Percentiles rank a stretch among this genome's conserved stretches.
Evolutionary conservation across 805 yeast species (phyloP).

Genomic region (Candida pseudofarinosa): DNA sequence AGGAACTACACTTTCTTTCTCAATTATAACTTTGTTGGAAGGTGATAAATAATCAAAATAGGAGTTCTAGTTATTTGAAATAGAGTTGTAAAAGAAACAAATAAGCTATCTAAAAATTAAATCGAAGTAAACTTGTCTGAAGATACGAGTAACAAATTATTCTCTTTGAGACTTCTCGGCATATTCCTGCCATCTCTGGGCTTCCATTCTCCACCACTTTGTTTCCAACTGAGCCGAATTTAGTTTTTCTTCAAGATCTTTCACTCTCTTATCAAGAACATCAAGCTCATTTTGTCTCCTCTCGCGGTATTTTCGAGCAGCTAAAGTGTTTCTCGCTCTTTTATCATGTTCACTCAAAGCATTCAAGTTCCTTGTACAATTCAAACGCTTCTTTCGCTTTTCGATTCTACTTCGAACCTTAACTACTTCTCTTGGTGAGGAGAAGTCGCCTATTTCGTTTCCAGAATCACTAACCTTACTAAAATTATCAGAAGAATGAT

Average conservation of each 20-base stretch:
- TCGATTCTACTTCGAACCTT: constrained; percentile 4
- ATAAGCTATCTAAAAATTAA: too few species aligned
- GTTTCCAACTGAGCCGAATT: constrained; percentile 5
- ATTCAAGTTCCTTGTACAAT: neutral
- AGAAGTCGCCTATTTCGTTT: neutral
- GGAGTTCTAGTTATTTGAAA: too few species aligned
- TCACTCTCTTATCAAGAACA: constrained; percentile 5
- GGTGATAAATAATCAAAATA: too few species aligned
- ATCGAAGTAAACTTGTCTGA: too few species aligned
- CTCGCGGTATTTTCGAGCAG: constrained; percentile 8
- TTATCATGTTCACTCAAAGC: neutral
- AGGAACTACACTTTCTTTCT: too few species aligned
- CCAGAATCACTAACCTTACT: neutral
- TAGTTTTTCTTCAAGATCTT: constrained; percentile 6
- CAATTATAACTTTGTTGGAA: too few species aligned
- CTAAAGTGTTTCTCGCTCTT: constrained; percentile 6
- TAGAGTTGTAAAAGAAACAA: too few species aligned
- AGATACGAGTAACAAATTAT: too few species aligned
- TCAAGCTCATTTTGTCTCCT: constrained; percentile 7
- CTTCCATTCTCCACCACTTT: constrained; percentile 9
- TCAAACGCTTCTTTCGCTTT: constrained; percentile 4
- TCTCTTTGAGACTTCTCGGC: constrained; percentile 1
- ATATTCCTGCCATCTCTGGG: constrained; percentile 6
- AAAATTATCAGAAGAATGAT: constrained; percentile 2
- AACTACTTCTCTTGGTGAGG: constrained; percentile 2